Conservation (phyloP, 2,329 filamentous ascomycete genomes). For the Magnaporthales sp. region DNA sequence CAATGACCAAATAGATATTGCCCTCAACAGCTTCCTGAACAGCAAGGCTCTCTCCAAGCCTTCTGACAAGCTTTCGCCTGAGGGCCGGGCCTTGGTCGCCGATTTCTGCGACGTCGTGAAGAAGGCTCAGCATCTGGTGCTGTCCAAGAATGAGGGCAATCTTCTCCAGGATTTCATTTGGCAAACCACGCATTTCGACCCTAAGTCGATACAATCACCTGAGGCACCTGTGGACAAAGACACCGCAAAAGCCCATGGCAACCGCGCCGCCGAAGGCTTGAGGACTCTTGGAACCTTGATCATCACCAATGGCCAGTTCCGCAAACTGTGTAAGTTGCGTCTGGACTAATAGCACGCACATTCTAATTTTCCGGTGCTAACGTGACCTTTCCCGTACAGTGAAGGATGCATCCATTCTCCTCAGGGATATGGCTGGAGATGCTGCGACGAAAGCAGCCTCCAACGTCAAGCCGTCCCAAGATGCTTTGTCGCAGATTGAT, state of each 20-base stretch:
- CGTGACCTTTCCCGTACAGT: constrained; percentile 30
- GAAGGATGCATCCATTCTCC: constrained; percentile 68
- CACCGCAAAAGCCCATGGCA: constrained; percentile 70
- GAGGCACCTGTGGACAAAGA: constrained; percentile 66
- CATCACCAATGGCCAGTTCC: constrained; percentile 93
- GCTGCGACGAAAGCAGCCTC: constrained; percentile 71
- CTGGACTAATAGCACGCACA: not conserved
- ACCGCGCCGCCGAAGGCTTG: constrained; percentile 75
- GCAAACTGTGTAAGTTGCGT: constrained; percentile 65
- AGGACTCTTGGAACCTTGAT: constrained; percentile 81
- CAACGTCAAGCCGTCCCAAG: constrained; percentile 68
- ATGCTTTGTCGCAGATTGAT: constrained; percentile 70
- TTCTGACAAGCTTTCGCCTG: constrained; percentile 67
- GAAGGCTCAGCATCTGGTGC: constrained; percentile 73
- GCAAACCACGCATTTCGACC: constrained; percentile 72
- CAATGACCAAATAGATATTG: constrained; percentile 93
- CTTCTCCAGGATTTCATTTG: constrained; percentile 95
- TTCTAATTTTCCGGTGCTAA: constrained; percentile 7
- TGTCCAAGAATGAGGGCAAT: constrained; percentile 94
- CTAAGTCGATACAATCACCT: constrained; percentile 52
- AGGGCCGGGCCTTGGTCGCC: constrained; percentile 69
- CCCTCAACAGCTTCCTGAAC: constrained; percentile 77
- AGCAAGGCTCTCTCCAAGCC: constrained; percentile 63
- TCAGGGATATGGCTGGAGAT: constrained; percentile 89
- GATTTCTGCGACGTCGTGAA: constrained; percentile 75